Conservation (phyloP, 1,284 basidiomycete species). For the Pyrrhoderma lamaoense region DNA sequence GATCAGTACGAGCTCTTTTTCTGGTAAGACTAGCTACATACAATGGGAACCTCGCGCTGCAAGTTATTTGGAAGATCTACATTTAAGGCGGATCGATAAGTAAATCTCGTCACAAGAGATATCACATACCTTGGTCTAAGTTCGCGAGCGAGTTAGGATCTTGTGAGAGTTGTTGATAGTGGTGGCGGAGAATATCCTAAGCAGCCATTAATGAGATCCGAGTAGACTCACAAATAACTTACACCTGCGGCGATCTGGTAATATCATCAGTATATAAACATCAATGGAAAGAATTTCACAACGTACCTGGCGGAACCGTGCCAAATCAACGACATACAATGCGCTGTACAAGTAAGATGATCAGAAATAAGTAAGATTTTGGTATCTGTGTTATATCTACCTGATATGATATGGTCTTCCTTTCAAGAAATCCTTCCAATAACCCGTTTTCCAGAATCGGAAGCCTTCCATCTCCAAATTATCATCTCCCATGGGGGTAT, state of each 20-base stretch:
- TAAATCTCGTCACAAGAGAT: background rate
- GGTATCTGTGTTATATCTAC: slow-evolving; percentile 33
- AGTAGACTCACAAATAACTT: slow-evolving; percentile 21
- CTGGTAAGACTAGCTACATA: slow-evolving; percentile 33
- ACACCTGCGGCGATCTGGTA: slow-evolving; percentile 73
- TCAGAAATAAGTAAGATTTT: background rate
- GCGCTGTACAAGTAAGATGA: slow-evolving; percentile 47
- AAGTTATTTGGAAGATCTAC: slow-evolving; percentile 89
- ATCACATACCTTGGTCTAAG: slow-evolving; percentile 75
- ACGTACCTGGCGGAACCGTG: slow-evolving; percentile 80
- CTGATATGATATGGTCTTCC: slow-evolving; percentile 90
- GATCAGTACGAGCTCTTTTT: background rate
- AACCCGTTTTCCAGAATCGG: slow-evolving; percentile 96
- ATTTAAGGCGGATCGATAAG: background rate
- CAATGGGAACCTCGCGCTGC: slow-evolving; percentile 82
- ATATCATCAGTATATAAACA: background rate
- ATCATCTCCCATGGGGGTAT: slow-evolving; percentile 97
- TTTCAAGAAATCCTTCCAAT: slow-evolving; percentile 82
- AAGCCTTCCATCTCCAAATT: slow-evolving; percentile 94
- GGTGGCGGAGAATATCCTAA: slow-evolving; percentile 84
- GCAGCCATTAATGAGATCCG: slow-evolving; percentile 20
- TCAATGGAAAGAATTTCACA: background rate
- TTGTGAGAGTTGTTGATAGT: slow-evolving; percentile 89
- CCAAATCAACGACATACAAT: slow-evolving; percentile 94
- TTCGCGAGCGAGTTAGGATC: slow-evolving; percentile 94